phyloP scores from a whole-genome alignment of 2,329 filamentous ascomycete genomes.

The Bimuria novae-zelandiae region DNA sequence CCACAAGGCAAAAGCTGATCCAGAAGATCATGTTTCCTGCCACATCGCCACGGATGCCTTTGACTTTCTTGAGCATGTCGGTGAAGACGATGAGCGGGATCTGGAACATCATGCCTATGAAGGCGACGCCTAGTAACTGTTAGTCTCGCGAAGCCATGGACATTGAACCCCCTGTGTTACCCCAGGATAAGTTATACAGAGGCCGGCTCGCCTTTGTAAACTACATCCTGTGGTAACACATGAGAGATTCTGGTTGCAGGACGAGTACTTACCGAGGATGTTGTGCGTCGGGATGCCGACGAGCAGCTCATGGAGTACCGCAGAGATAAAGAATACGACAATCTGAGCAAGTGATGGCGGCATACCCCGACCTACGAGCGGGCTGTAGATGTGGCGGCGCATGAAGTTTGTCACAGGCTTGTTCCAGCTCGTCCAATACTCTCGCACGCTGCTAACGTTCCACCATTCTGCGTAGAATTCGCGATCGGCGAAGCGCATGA shows the following conservation, averaged over 20 bases:
- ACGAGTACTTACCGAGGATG: constrained; percentile 66
- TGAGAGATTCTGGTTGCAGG: background rate
- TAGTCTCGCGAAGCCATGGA: background rate
- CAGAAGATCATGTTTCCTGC: constrained; percentile 95
- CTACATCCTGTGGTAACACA: background rate
- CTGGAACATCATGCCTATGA: constrained; percentile 91
- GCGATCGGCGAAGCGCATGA: constrained; percentile 87
- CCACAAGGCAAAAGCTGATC: constrained; percentile 93
- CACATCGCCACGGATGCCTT: constrained; percentile 74
- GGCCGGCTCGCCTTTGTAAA: background rate
- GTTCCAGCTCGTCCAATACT: constrained; percentile 97
- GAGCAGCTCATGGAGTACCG: constrained; percentile 85
- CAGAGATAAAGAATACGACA: constrained; percentile 86
- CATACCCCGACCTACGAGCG: constrained; percentile 83
- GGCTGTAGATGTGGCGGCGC: constrained; percentile 89
- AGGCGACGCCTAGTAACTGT: constrained; percentile 75
- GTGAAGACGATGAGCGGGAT: constrained; percentile 86
- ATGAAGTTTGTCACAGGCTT: constrained; percentile 97
- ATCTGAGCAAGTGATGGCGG: constrained; percentile 71
- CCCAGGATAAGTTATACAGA: too few relatives aligned
- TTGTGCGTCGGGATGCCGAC: constrained; percentile 96
- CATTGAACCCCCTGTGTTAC: too few relatives aligned
- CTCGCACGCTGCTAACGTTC: constrained; percentile 78
- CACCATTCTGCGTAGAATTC: constrained; percentile 99
- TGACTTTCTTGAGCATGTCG: constrained; percentile 76